Conservation (phyloP, 345 rosid genomes). For the Hevea brasiliensis region DNA sequence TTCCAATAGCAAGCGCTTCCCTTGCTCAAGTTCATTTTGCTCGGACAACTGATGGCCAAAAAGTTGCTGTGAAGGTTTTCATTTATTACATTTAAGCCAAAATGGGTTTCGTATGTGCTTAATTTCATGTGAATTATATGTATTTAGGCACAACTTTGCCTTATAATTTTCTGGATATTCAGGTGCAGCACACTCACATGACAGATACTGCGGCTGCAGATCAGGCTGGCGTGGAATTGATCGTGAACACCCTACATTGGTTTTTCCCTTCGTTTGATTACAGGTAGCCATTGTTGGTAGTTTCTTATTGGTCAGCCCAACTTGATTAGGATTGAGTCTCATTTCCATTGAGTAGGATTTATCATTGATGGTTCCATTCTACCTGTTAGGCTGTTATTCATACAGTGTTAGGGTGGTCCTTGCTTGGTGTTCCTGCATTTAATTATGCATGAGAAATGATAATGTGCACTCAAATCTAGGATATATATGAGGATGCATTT, state of each 20-base stretch:
- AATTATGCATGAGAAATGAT: not conserved
- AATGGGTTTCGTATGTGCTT: constrained; percentile 8
- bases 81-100: constrained; percentile 19
- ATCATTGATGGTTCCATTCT: constrained; percentile 3
- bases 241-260: constrained; percentile 76
- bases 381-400: not conserved
- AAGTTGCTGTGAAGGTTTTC: constrained; percentile 90
- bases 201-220: constrained; percentile 92
- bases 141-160: constrained; percentile 1
- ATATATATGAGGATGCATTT: constrained; percentile 4
- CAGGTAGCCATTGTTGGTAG: constrained; percentile 45
- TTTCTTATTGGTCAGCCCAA: not conserved
- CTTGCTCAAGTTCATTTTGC: constrained; percentile 99
- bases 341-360: too few species aligned
- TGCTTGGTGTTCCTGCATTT: not conserved
- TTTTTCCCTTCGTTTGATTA: constrained; percentile 94
- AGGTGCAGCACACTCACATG: constrained; percentile 96
- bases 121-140: constrained; percentile 12
- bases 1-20: constrained; percentile 96
- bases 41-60: constrained; percentile 59
- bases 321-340: not conserved
- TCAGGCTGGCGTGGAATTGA: constrained; percentile 70
- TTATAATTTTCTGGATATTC: constrained; percentile 24
- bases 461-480: not conserved
- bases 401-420: not conserved